phyloP scores from a whole-genome alignment of 768 basidiomycete species.

The Naganishia randhawae region DNA sequence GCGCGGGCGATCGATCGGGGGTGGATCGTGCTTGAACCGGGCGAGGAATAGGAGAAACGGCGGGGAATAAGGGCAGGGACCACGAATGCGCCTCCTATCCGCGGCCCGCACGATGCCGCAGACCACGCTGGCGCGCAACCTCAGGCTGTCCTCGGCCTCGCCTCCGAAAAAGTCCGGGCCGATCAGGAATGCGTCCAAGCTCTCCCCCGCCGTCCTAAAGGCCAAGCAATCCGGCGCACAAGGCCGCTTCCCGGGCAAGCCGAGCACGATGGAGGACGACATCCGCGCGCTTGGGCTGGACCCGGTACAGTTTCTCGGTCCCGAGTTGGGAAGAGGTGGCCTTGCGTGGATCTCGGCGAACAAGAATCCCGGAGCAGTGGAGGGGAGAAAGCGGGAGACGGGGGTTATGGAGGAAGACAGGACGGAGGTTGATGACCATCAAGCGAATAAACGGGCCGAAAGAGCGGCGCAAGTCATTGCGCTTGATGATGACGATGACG shows the following conservation, averaged over 20 bases:
- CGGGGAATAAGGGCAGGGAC: no score
- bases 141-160: conserved; percentile 3
- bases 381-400: not conserved
- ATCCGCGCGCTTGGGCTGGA: conserved; percentile 4
- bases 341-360: conserved; percentile 1
- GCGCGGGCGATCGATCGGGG: no score
- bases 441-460: not conserved
- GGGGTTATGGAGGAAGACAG: conserved; percentile 5
- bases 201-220: conserved; percentile 17
- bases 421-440: conserved; percentile 13
- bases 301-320: not conserved
- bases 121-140: conserved; percentile 5
- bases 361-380: not conserved
- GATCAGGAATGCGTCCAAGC: conserved; percentile 18
- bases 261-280: conserved; percentile 16
- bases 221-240: conserved; percentile 22
- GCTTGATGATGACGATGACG: conserved; percentile 2
- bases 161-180: not conserved
- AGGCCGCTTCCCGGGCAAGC: conserved; percentile 9
- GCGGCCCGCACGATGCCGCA: conserved; percentile 17
- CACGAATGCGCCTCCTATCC: not conserved
- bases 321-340: not conserved
- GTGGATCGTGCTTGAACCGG: not conserved
- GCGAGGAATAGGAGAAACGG: no score
- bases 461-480: not conserved